Evolutionary conservation across 139 green algal species (phyloP).

Genomic region (Coccomyxa sp.): DNA sequence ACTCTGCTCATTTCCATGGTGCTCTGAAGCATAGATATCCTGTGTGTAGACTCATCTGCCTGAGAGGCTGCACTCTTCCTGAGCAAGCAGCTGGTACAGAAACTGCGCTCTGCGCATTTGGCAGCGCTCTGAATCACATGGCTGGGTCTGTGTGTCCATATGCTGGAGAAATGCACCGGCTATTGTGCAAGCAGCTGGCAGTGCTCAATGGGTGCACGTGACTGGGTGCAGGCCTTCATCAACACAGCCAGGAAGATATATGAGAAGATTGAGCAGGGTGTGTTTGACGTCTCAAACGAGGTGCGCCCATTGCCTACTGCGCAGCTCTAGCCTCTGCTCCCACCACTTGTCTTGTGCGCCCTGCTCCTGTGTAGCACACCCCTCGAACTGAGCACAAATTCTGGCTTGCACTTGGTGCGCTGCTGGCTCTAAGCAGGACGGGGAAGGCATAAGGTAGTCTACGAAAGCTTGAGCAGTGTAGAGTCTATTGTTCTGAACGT

Average conservation of each 20-base stretch:
- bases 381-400: background rate
- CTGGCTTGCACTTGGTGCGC: background rate
- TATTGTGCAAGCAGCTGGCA: background rate
- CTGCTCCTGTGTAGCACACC: background rate
- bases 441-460: too few relatives aligned
- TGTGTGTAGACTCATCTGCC: too few relatives aligned
- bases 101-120: too few relatives aligned
- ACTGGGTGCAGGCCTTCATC: constrained; percentile 83
- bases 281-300: constrained; percentile 98
- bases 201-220: background rate
- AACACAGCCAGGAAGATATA: constrained; percentile 97
- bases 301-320: too few relatives aligned
- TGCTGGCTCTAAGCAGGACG: background rate
- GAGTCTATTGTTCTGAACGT: too few relatives aligned
- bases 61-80: too few relatives aligned
- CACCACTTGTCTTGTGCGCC: background rate
- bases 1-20: background rate
- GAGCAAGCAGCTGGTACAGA: too few relatives aligned
- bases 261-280: constrained; percentile 93
- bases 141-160: background rate
- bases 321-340: background rate
- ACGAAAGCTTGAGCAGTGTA: too few relatives aligned
- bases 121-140: too few relatives aligned
- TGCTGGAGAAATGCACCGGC: background rate
- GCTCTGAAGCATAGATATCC: too few relatives aligned